These are phyloP conservation scores for Tolypocladium ophioglossoides DNA, from an alignment of 2,329 filamentous ascomycete genomes.

Conservation along the genomic window DNA sequence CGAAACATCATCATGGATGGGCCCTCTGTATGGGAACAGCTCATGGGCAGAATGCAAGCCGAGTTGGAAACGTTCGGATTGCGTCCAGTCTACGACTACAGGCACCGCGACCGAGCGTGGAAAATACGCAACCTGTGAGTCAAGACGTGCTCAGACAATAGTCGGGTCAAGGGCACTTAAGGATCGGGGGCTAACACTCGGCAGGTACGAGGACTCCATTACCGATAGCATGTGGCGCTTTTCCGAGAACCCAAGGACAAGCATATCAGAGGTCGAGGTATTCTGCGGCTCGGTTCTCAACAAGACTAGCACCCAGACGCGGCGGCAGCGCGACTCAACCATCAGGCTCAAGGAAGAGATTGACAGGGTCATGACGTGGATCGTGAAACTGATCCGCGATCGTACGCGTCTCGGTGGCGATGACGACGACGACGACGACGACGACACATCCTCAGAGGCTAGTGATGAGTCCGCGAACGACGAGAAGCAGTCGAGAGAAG, in stretches of 20 bases:
- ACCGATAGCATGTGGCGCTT: slow-evolving; percentile 29
- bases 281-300: slow-evolving; percentile 47
- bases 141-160: slow-evolving; percentile 12
- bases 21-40: slow-evolving; percentile 31
- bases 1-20: slow-evolving; percentile 14
- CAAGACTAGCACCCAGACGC: slow-evolving; percentile 35
- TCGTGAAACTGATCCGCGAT: slow-evolving; percentile 21
- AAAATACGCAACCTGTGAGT: slow-evolving; percentile 36
- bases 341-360: slow-evolving; percentile 41
- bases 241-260: slow-evolving; percentile 32
- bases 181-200: slow-evolving; percentile 20
- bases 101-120: slow-evolving; percentile 25
- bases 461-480: slow-evolving; percentile 1
- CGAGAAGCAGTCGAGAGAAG: slow-evolving; percentile 11
- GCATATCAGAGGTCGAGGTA: slow-evolving; percentile 39
- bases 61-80: slow-evolving; percentile 8
- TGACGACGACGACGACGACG: slow-evolving; percentile 1
- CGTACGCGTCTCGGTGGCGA: neutral
- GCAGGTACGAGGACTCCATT: slow-evolving; percentile 36
- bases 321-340: slow-evolving; percentile 40
- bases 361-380: slow-evolving; percentile 32
- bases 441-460: neutral
- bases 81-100: slow-evolving; percentile 20
- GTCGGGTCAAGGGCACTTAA: too few relatives aligned
- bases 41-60: slow-evolving; percentile 18